Conservation (phyloP, 768 basidiomycete genomes). For the Leucosporidium yakuticum region DNA sequence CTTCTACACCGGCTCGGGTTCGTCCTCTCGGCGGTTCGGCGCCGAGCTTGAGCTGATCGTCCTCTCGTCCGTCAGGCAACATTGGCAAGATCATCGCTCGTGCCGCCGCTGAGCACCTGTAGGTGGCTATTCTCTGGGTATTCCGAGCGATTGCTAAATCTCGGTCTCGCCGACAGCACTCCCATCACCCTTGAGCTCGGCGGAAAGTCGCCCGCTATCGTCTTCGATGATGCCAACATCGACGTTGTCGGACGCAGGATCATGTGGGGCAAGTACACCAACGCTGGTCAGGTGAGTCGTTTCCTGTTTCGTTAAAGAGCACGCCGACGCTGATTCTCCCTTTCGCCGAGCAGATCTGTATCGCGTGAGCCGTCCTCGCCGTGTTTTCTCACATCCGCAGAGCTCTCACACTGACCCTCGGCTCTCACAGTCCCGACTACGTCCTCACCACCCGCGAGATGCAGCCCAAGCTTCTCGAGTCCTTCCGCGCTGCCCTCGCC, state of each 20-base stretch:
- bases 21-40: too few species aligned
- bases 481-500: slow-evolving; percentile 17
- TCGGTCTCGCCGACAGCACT: slow-evolving; percentile 42
- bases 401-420: too few species aligned
- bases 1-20: slow-evolving; percentile 57
- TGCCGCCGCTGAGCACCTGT: slow-evolving; percentile 67
- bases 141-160: background rate
- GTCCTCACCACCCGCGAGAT: slow-evolving; percentile 15
- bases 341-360: slow-evolving; percentile 4
- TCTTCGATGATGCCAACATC: slow-evolving; percentile 58
- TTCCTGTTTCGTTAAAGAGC: background rate
- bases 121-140: background rate
- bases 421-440: slow-evolving; percentile 22
- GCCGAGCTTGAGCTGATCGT: too few species aligned
- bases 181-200: slow-evolving; percentile 59
- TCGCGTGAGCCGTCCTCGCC: background rate
- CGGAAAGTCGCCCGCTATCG: slow-evolving; percentile 44
- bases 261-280: slow-evolving; percentile 50
- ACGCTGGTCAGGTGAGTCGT: background rate
- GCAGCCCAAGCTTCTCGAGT: slow-evolving; percentile 21
- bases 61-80: slow-evolving; percentile 35
- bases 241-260: slow-evolving; percentile 59
- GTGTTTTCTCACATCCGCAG: background rate
- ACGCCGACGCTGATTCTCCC: background rate
- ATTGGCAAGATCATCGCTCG: slow-evolving; percentile 63